Evolutionary conservation across 1,284 basidiomycete genomes (phyloP), one percentile per base, ranked within the genome.

Genomic region (Cystobasidiaceae sp.): DNA sequence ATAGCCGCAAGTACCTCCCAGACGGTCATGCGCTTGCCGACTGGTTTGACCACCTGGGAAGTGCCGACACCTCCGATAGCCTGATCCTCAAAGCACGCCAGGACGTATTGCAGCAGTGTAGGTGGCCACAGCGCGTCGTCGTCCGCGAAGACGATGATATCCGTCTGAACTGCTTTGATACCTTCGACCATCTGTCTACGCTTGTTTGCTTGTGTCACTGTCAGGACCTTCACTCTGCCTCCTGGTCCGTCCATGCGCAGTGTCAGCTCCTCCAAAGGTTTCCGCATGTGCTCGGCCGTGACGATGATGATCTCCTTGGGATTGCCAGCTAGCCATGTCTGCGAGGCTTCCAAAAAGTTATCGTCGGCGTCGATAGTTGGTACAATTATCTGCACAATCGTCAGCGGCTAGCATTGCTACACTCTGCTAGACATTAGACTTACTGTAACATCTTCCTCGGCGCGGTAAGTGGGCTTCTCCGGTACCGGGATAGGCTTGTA

Each of bases 91-190:
- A 93, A 93, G 76, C 89, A 92, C 2, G 90, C 90, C 48, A 94
- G 83, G 58, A 88, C 83, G 76, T 86, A 89, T 0, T 89, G 88
- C 8, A 93, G 80, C 67, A 93, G 82, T 2, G 87, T 90, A 0
- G 89, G 85, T 0, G 91, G 91, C 91, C 91, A 94, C 74, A 94
- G 91, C 50, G 91, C 90, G 76, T 93, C 90, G 75, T 94, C 91
- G 75, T 93, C 91, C 3, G 90, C 90, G 72, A 93, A 93, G n/a
- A 93, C 70, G 75, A 93, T 91, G 77, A 94, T 93, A 75, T 93
- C 91, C 1, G 91, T 93, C 0, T 86, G 87, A 27, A 86, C 86
- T 76, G 90, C 86, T 75, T 86, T 86, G 76, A 93, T 92, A 15
- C 90, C 90, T 73, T 93, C 89, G 67, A 84, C 82, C 90, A 94